Evolutionary conservation across 2,329 filamentous ascomycete species (phyloP).

Genomic region (Ceratocystis colombiana): DNA sequence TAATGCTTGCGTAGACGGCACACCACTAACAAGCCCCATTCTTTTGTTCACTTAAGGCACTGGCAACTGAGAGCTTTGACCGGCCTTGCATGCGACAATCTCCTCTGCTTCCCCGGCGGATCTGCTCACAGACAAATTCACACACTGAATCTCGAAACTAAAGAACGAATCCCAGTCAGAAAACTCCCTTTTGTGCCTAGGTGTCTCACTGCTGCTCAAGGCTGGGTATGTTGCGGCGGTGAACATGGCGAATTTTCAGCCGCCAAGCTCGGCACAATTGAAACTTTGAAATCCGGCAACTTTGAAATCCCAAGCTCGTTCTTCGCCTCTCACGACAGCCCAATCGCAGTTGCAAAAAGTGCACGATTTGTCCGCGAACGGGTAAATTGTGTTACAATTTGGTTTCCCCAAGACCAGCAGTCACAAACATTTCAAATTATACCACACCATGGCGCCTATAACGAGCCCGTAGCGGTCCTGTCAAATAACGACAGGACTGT

Average conservation of each 20-base stretch:
- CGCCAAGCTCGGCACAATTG: slow-evolving; percentile 46
- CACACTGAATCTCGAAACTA: slow-evolving; percentile 60
- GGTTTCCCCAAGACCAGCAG: slow-evolving; percentile 42
- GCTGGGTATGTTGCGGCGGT: slow-evolving; percentile 85
- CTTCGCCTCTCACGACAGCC: not conserved
- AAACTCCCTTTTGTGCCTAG: slow-evolving; percentile 63
- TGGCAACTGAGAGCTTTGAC: slow-evolving; percentile 87
- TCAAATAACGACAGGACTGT: slow-evolving; percentile 90
- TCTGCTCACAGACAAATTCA: slow-evolving; percentile 55
- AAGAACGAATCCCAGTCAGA: slow-evolving; percentile 38
- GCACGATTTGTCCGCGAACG: slow-evolving; percentile 48
- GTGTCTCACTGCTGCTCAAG: slow-evolving; percentile 75
- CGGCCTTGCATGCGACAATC: slow-evolving; percentile 63
- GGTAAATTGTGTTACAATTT: slow-evolving; percentile 58
- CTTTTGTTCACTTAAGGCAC: slow-evolving; percentile 44
- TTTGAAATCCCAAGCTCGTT: slow-evolving; percentile 1
- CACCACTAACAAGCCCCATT: slow-evolving; percentile 26
- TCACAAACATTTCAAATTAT: slow-evolving; percentile 26
- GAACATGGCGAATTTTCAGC: slow-evolving; percentile 80
- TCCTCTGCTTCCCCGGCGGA: slow-evolving; percentile 77
- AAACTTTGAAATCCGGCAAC: slow-evolving; percentile 7
- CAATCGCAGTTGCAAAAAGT: slow-evolving; percentile 33
- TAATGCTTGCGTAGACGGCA: not conserved
- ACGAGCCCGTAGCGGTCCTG: slow-evolving; percentile 54
- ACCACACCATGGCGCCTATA: slow-evolving; percentile 35